A percentile compares a stretch with the other conserved stretches of the same genome.
phyloP scores from a whole-genome alignment of 768 basidiomycete genomes.

The Clavulina sp. region DNA sequence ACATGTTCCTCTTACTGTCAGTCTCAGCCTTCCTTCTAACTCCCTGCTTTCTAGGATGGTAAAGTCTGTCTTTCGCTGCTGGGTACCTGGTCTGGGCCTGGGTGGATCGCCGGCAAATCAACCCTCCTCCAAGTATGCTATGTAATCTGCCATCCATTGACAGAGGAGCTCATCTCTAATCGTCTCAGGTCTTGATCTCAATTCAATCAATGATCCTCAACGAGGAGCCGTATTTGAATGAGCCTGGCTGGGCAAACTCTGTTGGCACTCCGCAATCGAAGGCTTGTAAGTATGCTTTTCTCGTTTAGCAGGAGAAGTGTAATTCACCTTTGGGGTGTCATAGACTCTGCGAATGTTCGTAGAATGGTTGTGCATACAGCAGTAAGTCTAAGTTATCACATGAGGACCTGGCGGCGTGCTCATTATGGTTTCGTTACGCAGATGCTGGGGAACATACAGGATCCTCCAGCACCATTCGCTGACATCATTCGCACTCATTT shows the following conservation, averaged over 20 bases:
- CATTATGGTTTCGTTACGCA: constrained; percentile 15
- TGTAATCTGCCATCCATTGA: not conserved
- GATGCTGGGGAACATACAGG: constrained; percentile 75
- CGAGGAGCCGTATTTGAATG: constrained; percentile 86
- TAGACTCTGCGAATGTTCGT: constrained; percentile 83
- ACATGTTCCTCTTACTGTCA: constrained; percentile 15
- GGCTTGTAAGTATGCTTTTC: constrained; percentile 39
- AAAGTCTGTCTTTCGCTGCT: constrained; percentile 87
- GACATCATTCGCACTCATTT: constrained; percentile 86
- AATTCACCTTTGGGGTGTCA: not conserved
- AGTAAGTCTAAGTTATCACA: constrained; percentile 24
- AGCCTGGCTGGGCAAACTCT: constrained; percentile 69
- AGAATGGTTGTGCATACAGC: constrained; percentile 85
- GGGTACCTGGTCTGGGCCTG: constrained; percentile 87
- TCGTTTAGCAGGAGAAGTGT: not conserved
- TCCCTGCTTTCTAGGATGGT: constrained; percentile 39
- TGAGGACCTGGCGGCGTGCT: not conserved
- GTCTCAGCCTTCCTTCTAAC: not conserved
- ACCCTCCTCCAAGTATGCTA: constrained; percentile 62
- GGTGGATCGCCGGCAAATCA: constrained; percentile 81
- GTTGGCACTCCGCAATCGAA: constrained; percentile 58
- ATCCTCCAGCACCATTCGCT: constrained; percentile 68
- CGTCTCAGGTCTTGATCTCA: constrained; percentile 55
- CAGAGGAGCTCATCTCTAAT: not conserved
- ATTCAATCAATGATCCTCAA: constrained; percentile 95